These are phyloP conservation scores for Haplosporangium sp. DNA, from an alignment of 371 early-diverging fungal genomes.

Conservation along the genomic window DNA sequence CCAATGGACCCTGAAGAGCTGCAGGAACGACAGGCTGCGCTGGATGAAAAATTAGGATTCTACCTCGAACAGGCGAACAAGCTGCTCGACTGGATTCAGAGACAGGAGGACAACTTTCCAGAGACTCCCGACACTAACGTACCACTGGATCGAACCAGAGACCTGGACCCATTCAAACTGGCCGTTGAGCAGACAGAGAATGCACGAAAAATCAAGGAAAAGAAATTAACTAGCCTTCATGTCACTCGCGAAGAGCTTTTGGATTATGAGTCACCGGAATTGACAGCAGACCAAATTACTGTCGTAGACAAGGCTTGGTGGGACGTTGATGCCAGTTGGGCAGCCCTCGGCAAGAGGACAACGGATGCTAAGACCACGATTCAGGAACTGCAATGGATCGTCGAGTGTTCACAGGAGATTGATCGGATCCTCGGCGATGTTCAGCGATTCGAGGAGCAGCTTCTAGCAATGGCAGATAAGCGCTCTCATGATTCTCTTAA, in stretches of 20 bases:
- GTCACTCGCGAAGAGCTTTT: slow-evolving; percentile 38
- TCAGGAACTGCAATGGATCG: slow-evolving; percentile 50
- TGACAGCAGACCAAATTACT: slow-evolving; percentile 30
- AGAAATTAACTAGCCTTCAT: slow-evolving; percentile 24
- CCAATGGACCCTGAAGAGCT: slow-evolving; percentile 50
- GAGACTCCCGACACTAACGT: slow-evolving; percentile 29
- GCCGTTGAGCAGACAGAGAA: slow-evolving; percentile 23
- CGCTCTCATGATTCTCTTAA: slow-evolving; percentile 36
- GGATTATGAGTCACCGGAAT: slow-evolving; percentile 44
- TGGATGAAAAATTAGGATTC: slow-evolving; percentile 31
- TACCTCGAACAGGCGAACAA: slow-evolving; percentile 9
- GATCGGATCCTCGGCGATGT: slow-evolving; percentile 37
- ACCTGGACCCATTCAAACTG: slow-evolving; percentile 36
- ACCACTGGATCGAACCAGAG: slow-evolving; percentile 37
- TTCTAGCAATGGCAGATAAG: slow-evolving; percentile 30
- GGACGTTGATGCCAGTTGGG: slow-evolving; percentile 34
- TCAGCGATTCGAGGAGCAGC: slow-evolving; percentile 40
- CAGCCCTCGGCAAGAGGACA: slow-evolving; percentile 17
- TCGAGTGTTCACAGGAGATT: slow-evolving; percentile 48
- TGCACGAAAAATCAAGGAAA: slow-evolving; percentile 11
- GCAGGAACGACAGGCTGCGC: slow-evolving; percentile 23
- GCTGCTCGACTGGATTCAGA: slow-evolving; percentile 27
- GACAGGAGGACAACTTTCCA: slow-evolving; percentile 31
- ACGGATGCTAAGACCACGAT: slow-evolving; percentile 21
- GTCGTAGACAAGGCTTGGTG: slow-evolving; percentile 43